Base-by-base conservation (phyloP, 1,284 basidiomycete species). In the Erythrobasidium hasegawianum region DNA sequence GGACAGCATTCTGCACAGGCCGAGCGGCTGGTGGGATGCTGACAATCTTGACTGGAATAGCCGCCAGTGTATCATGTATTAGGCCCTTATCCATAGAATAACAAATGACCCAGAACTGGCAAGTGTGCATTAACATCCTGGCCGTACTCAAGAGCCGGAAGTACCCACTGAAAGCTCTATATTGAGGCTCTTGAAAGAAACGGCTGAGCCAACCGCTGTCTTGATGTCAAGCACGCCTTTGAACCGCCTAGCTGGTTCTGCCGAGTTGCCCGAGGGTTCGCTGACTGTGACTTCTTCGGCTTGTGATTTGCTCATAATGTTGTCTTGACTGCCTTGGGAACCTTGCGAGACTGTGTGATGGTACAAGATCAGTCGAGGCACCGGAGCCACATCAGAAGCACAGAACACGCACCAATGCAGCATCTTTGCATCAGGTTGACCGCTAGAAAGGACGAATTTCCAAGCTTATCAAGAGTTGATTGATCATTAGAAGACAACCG, bases 21-120 rank as follows among this genome's bases (percentile, higher is more conserved):
- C n/a, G 27, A 13, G 55, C 56, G 2, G 52, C 45, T 7, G 62
- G 62, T 11, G 62, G 62, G 1, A 65, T 65, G 56, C 62, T 65
- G 16, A 65, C 62, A 2, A 65, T 33, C 4, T 13, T 26, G 10
- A 65, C 57, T 9, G 62, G 62, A 7, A 65, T 47, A 24, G 41
- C 24, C 5, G 62, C 55, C 20, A 39, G 27, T 8, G 29, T 55
- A n/a, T 65, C 62, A 26, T 39, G 14, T 22, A 56, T 10, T 11
- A 49, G 1, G 41, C 41, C 43, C 20, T 43, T 40, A 14, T 47
- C 27, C 16, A 47, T n/a, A 5, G 56, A 24, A 20, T 53, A 20
- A 29, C 61, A 64, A 18, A 33, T 41, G 40, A 65, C 18, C 33
- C 39, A 47, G 41, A 57, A 65, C 62, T 65, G 45, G 39, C 7